phyloP scores from a whole-genome alignment of 352 stramenopile genomes.

The Phytophthora pisi region DNA sequence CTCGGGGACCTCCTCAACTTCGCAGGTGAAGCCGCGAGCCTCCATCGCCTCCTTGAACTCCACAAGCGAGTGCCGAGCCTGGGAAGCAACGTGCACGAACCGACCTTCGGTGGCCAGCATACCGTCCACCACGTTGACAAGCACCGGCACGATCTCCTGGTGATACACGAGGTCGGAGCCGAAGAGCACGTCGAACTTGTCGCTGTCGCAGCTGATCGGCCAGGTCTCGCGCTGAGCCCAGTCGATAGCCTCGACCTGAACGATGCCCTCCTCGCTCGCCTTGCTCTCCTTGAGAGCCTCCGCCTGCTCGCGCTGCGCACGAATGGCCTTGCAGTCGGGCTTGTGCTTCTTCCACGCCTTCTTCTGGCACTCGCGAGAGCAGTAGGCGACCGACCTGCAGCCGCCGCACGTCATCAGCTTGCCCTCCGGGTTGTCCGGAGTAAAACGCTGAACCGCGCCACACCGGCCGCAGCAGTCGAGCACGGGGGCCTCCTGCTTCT shows the following conservation, averaged over 20 bases:
- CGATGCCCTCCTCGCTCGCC: slow-evolving; percentile 17
- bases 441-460: slow-evolving; percentile 75
- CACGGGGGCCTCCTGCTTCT: slow-evolving; percentile 33
- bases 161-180: slow-evolving; percentile 90
- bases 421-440: slow-evolving; percentile 81
- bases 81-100: slow-evolving; percentile 84
- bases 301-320: slow-evolving; percentile 39
- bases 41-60: slow-evolving; percentile 87
- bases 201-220: slow-evolving; percentile 42
- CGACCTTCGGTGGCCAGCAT: slow-evolving; percentile 56
- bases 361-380: slow-evolving; percentile 86
- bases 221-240: slow-evolving; percentile 82
- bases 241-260: slow-evolving; percentile 81
- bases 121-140: slow-evolving; percentile 80
- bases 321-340: slow-evolving; percentile 76
- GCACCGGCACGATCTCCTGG: slow-evolving; percentile 78
- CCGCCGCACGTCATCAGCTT: slow-evolving; percentile 87
- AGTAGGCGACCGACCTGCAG: slow-evolving; percentile 81
- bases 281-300: slow-evolving; percentile 27
- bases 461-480: slow-evolving; percentile 70
- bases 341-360: slow-evolving; percentile 89
- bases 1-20: slow-evolving; percentile 73
- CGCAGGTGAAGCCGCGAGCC: slow-evolving; percentile 64
- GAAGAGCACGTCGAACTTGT: slow-evolving; percentile 75
- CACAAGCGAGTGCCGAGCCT: slow-evolving; percentile 77